These are phyloP conservation scores for Meripilus lineatus DNA, from an alignment of 1,284 basidiomycete species.

Conservation along the genomic window DNA sequence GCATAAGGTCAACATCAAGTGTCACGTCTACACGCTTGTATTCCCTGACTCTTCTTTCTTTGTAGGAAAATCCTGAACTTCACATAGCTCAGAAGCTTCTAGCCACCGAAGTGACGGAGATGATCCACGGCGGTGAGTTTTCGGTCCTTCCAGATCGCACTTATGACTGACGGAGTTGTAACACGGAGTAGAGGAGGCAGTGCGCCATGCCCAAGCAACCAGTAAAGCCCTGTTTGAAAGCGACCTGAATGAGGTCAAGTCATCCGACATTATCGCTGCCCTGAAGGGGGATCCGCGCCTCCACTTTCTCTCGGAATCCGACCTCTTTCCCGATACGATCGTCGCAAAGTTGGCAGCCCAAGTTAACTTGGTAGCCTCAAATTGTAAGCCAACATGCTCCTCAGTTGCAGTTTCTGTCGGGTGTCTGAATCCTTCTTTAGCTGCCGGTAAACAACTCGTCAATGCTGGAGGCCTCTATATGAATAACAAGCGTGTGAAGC, in stretches of 20 bases:
- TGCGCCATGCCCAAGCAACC: constrained; percentile 50
- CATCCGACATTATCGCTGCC: constrained; percentile 47
- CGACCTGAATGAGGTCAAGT: constrained; percentile 39
- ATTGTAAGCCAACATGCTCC: constrained; percentile 35
- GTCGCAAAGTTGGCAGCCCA: constrained; percentile 53
- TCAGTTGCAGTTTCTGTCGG: constrained; percentile 1
- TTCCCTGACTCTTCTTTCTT: constrained; percentile 1
- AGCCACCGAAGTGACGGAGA: constrained; percentile 83
- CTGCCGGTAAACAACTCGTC: constrained; percentile 55
- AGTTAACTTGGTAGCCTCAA: constrained; percentile 48
- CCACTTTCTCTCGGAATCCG: constrained; percentile 35
- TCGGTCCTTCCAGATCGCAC: not conserved
- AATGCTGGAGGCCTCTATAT: constrained; percentile 45
- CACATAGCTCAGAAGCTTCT: constrained; percentile 75
- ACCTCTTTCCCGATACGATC: constrained; percentile 40
- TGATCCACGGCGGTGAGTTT: constrained; percentile 76
- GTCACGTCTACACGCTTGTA: constrained; percentile 6
- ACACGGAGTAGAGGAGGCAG: constrained; percentile 30
- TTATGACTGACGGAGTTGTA: not conserved
- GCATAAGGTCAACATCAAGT: constrained; percentile 45
- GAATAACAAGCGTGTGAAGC: constrained; percentile 40
- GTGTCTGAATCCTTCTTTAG: constrained; percentile 29
- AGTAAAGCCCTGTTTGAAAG: constrained; percentile 60
- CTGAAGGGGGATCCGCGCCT: constrained; percentile 59
- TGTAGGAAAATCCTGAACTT: constrained; percentile 48